Percentiles rank a stretch among this genome's conserved stretches.
Evolutionary conservation across 345 rosid genomes (phyloP).

Genomic region (Psidium friedrichsthalianum): DNA sequence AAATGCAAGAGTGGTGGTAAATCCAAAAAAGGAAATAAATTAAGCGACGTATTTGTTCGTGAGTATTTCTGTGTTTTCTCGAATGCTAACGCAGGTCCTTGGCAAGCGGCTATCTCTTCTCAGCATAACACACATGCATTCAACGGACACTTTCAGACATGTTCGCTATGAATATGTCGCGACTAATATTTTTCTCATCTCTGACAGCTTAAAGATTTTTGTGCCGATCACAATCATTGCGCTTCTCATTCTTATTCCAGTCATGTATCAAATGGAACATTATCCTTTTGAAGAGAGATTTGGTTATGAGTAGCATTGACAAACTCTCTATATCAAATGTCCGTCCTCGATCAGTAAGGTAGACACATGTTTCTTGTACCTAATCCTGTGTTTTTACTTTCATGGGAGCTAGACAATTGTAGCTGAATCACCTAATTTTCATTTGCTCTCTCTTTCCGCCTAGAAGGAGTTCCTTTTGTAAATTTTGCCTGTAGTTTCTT

Average conservation of each 20-base stretch:
- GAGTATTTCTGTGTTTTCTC: neutral
- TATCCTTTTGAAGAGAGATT: constrained; percentile 69
- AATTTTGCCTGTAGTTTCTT: neutral
- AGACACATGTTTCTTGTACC: neutral
- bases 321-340: constrained; percentile 94
- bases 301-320: constrained; percentile 85
- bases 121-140: neutral
- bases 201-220: constrained; percentile 81
- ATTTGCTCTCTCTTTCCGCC: neutral
- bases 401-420: neutral
- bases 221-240: constrained; percentile 66
- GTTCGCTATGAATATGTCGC: neutral
- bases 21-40: neutral
- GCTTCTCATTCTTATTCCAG: constrained; percentile 75
- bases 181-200: neutral
- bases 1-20: neutral
- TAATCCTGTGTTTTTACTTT: neutral
- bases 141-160: neutral
- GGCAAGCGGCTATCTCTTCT: neutral
- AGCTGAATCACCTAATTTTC: neutral
- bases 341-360: constrained; percentile 66
- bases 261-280: constrained; percentile 81
- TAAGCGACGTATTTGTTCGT: neutral
- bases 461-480: neutral
- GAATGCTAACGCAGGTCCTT: neutral